These are phyloP conservation scores for Euphorbia neoarborescens DNA, from an alignment of 441 rosid species.

Conservation along the genomic window DNA sequence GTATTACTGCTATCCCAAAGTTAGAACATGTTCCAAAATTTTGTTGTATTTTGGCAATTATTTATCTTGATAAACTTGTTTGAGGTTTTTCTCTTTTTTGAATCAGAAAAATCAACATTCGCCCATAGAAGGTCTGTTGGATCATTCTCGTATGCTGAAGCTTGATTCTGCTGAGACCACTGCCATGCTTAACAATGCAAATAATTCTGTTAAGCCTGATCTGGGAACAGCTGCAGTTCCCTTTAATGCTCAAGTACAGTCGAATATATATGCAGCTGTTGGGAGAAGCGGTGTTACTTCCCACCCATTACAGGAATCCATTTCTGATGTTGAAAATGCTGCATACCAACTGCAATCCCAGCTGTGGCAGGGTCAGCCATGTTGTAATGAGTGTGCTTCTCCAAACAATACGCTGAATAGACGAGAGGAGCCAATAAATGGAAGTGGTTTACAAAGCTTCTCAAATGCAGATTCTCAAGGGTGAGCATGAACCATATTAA, in stretches of 20 bases:
- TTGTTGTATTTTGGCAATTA: background rate
- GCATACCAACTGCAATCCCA: conserved; percentile 39
- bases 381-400: conserved; percentile 25
- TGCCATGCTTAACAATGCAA: conserved; percentile 31
- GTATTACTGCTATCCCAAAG: background rate
- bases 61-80: background rate
- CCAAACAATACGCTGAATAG: conserved; percentile 30
- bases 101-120: conserved; percentile 43
- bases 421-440: conserved; percentile 33
- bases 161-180: conserved; percentile 40
- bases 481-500: conserved; percentile 30
- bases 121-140: conserved; percentile 34
- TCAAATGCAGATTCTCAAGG: conserved; percentile 70
- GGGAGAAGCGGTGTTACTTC: conserved; percentile 33
- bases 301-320: conserved; percentile 33
- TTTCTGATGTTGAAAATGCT: conserved; percentile 39
- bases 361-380: conserved; percentile 37
- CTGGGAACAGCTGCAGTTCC: conserved; percentile 32
- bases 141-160: conserved; percentile 41
- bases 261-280: conserved; percentile 28
- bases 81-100: conserved; percentile 17
- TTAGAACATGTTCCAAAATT: background rate
- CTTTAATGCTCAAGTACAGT: conserved; percentile 31
- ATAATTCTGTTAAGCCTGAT: conserved; percentile 37
- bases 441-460: conserved; percentile 51